Percentiles rank a stretch among this genome's conserved stretches.
These are phyloP conservation scores for Adansonia rubrostipa DNA, from an alignment of 441 rosid species.

Conservation along the genomic window DNA sequence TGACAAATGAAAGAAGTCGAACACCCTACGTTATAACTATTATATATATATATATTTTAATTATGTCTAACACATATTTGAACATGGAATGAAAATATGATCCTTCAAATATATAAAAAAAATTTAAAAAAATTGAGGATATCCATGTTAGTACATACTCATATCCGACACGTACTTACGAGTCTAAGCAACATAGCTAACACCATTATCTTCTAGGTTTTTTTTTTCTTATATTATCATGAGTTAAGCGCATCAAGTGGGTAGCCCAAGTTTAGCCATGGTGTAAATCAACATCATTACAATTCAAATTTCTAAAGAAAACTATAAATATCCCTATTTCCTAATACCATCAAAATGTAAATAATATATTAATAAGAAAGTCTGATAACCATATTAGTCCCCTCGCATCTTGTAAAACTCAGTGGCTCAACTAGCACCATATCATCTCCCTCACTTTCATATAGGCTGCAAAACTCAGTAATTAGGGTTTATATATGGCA, in stretches of 20 bases:
- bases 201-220: not conserved
- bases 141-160: too few species aligned
- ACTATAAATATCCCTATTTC: not conserved
- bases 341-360: not conserved
- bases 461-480: not conserved
- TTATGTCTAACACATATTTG: too few species aligned
- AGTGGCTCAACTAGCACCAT: not conserved
- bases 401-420: not conserved
- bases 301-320: not conserved
- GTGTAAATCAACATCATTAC: constrained; percentile 16
- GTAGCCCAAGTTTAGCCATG: not conserved
- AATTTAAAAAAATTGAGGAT: too few species aligned
- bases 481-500: constrained; percentile 23
- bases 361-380: not conserved
- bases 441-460: not conserved
- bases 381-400: not conserved
- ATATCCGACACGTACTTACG: too few species aligned
- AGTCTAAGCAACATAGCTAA: not conserved
- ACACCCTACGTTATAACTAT: too few species aligned
- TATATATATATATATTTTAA: too few species aligned
- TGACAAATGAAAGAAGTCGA: not conserved
- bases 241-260: not conserved
- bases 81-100: too few species aligned
- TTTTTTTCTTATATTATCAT: not conserved
- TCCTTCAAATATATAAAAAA: too few species aligned